phyloP scores from a whole-genome alignment of 2,329 filamentous ascomycete species.

The Sporothrix schenckii region DNA sequence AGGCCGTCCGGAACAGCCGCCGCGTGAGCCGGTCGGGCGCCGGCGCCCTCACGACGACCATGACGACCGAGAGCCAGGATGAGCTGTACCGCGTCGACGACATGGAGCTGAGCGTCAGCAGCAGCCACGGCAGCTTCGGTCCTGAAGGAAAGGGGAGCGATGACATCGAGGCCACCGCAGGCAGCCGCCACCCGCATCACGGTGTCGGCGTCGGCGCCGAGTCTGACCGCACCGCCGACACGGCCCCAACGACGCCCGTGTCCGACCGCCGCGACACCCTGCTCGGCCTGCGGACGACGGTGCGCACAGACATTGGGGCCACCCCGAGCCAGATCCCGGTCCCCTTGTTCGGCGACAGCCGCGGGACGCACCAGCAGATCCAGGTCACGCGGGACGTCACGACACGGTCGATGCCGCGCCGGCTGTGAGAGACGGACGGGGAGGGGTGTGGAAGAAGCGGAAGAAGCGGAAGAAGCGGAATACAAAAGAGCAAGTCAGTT shows the following conservation, averaged over 20 bases:
- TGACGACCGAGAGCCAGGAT: constrained; percentile 10
- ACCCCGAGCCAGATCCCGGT: background rate
- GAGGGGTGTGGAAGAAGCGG: too few species aligned
- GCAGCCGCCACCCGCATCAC: too few species aligned
- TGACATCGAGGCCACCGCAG: background rate
- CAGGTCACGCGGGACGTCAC: constrained; percentile 3
- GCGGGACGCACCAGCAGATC: background rate
- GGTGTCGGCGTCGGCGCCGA: too few species aligned
- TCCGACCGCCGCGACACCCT: background rate
- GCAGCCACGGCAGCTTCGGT: background rate
- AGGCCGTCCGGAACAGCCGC: background rate
- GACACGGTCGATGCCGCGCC: background rate
- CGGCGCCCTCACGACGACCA: background rate
- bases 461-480: too few species aligned
- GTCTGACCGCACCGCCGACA: too few species aligned
- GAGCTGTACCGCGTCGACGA: constrained; percentile 13
- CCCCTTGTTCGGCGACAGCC: background rate
- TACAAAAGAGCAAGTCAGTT: too few species aligned
- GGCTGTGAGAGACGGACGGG: background rate
- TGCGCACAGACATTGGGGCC: background rate
- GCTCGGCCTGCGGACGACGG: background rate
- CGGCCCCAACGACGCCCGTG: background rate
- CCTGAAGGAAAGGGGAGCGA: background rate
- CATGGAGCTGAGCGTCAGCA: constrained; percentile 10
- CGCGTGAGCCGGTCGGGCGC: background rate